A percentile compares a stretch with the other conserved stretches of the same genome.
Evolutionary conservation across 257 asterid genomes (phyloP).

Genomic region (Solanum chaucha): DNA sequence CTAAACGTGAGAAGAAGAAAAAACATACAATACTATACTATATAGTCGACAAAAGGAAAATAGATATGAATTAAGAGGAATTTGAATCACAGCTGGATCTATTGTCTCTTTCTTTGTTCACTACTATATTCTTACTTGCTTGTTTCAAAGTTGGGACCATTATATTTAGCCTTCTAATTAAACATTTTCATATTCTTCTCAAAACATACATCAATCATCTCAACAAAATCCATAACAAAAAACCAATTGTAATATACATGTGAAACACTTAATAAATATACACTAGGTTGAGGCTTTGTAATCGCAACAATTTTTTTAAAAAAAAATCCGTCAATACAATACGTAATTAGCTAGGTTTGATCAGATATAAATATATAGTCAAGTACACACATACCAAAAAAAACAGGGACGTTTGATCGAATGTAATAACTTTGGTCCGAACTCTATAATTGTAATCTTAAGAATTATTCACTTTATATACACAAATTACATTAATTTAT

Average conservation of each 20-base stretch:
- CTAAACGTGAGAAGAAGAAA: constrained; percentile 8
- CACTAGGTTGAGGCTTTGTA: neutral
- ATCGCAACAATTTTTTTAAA: neutral
- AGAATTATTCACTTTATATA: neutral
- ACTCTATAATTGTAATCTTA: neutral
- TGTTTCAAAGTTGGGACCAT: neutral
- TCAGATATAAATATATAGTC: neutral
- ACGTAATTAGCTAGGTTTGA: neutral
- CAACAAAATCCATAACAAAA: neutral
- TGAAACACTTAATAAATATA: neutral
- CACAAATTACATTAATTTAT: neutral
- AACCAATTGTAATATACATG: neutral
- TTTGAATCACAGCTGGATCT: constrained; percentile 39
- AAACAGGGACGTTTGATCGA: no score
- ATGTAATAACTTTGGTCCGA: neutral
- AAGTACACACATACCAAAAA: neutral
- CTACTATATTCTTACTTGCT: neutral
- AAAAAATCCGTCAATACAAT: neutral
- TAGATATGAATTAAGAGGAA: constrained; percentile 5
- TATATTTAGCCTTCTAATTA: neutral
- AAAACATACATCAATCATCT: neutral
- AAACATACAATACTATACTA: constrained; percentile 9
- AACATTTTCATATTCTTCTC: neutral
- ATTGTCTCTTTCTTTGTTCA: constrained; percentile 41
- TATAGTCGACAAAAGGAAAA: constrained; percentile 17